phyloP scores from a whole-genome alignment of 2,329 filamentous ascomycete genomes.

The Cercospora nicotianae region DNA sequence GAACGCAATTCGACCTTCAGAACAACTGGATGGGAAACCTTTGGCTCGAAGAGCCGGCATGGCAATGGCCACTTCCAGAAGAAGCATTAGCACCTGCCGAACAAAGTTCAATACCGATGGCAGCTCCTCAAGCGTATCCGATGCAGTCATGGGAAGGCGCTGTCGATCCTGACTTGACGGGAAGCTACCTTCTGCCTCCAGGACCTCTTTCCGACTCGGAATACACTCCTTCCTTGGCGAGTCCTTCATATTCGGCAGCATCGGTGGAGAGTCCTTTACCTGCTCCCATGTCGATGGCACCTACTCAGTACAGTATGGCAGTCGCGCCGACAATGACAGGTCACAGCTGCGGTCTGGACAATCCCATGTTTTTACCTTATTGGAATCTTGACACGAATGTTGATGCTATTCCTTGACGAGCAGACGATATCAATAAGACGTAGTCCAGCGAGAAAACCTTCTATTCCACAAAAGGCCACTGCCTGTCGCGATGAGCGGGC shows the following conservation, averaged over 20 bases:
- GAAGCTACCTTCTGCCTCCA: neutral
- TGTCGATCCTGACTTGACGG: neutral
- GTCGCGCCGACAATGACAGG: neutral
- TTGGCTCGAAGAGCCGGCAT: conserved; percentile 13
- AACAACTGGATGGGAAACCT: neutral
- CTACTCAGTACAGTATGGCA: neutral
- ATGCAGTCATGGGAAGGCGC: neutral
- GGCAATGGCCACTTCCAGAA: conserved; percentile 14
- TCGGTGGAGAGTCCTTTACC: conserved; percentile 1
- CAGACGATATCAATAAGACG: neutral
- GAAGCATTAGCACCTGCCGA: neutral
- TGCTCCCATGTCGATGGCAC: neutral
- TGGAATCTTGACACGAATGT: neutral
- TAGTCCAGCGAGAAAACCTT: neutral
- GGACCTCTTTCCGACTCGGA: conserved; percentile 2
- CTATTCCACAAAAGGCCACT: neutral
- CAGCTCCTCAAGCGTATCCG: neutral
- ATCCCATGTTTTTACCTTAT: neutral
- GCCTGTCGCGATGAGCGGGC: neutral
- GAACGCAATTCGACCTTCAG: neutral
- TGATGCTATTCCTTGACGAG: neutral
- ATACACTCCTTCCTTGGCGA: neutral
- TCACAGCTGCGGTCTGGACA: neutral
- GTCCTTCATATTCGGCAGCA: neutral
- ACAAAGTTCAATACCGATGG: neutral